Evolutionary conservation across 768 basidiomycete genomes (phyloP).

Genomic region (Amanita exitialis): DNA sequence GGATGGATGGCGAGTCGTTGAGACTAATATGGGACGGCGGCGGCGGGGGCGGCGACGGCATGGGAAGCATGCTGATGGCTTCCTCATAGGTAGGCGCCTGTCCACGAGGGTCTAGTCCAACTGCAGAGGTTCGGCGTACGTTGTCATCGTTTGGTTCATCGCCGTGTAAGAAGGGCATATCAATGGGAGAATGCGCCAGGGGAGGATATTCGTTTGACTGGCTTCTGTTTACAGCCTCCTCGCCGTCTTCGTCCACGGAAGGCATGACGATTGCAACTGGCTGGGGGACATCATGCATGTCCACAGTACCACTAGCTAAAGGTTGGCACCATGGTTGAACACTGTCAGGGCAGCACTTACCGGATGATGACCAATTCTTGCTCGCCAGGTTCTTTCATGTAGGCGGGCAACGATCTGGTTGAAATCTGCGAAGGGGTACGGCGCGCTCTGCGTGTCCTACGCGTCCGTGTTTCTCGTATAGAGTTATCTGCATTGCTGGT

Average conservation of each 20-base stretch:
- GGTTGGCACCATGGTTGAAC: not conserved
- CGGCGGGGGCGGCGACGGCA: slow-evolving; percentile 3
- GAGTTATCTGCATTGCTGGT: slow-evolving; percentile 9
- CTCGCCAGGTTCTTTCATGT: slow-evolving; percentile 80
- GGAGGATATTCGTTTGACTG: slow-evolving; percentile 25
- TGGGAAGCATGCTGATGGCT: slow-evolving; percentile 20
- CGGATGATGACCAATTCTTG: slow-evolving; percentile 65
- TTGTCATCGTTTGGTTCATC: slow-evolving; percentile 20
- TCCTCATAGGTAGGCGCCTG: slow-evolving; percentile 65
- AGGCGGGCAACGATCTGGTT: slow-evolving; percentile 65
- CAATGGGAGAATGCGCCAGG: slow-evolving; percentile 28
- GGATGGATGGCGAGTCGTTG: slow-evolving; percentile 9
- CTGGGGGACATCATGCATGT: slow-evolving; percentile 43
- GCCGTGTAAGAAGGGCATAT: slow-evolving; percentile 31
- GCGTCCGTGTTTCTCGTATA: slow-evolving; percentile 17
- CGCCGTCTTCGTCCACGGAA: slow-evolving; percentile 27
- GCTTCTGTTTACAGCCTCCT: slow-evolving; percentile 15
- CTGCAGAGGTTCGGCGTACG: slow-evolving; percentile 17
- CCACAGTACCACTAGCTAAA: slow-evolving; percentile 33
- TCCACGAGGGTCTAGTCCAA: slow-evolving; percentile 31
- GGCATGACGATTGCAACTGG: slow-evolving; percentile 28
- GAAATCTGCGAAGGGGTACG: slow-evolving; percentile 77
- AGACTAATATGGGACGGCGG: slow-evolving; percentile 3
- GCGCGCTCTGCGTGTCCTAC: slow-evolving; percentile 33
- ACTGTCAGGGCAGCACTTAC: slow-evolving; percentile 15